Evolutionary conservation across 805 yeast genomes (phyloP).

Genomic region (Ogataea glucozyma): DNA sequence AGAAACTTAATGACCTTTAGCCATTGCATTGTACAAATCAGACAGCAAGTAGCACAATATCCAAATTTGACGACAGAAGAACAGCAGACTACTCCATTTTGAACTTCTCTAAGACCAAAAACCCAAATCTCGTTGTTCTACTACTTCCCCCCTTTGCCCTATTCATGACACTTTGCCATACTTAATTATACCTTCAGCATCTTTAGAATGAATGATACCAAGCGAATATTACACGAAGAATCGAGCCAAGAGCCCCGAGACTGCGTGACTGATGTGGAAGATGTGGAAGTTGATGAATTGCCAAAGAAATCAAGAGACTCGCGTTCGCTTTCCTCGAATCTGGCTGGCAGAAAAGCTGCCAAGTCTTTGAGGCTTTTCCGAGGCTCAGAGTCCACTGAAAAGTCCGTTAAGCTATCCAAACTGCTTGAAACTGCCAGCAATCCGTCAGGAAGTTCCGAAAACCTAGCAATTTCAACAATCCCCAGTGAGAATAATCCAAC

Average conservation of each 20-base stretch:
- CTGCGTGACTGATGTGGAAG: neutral
- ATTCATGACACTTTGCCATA: neutral
- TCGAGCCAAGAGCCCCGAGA: constrained; percentile 1
- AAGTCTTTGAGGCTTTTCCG: constrained; percentile 55
- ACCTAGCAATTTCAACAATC: too few relatives aligned
- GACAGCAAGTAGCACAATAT: too few relatives aligned
- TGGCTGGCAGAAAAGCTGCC: constrained; percentile 60
- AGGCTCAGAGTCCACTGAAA: constrained; percentile 30
- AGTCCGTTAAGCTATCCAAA: constrained; percentile 8
- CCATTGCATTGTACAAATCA: too few relatives aligned
- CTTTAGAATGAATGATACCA: constrained; percentile 2
- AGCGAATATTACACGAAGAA: constrained; percentile 6
- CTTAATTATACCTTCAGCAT: neutral
- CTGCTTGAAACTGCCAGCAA: constrained; percentile 1
- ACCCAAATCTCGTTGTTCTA: too few relatives aligned
- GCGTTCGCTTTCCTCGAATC: constrained; percentile 16
- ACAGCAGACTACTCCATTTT: too few relatives aligned
- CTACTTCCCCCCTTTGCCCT: too few relatives aligned
- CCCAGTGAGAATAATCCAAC: too few relatives aligned
- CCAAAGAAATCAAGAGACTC: constrained; percentile 10
- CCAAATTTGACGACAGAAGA: too few relatives aligned
- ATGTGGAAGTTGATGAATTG: too few relatives aligned
- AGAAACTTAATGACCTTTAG: too few relatives aligned
- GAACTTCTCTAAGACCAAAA: too few relatives aligned
- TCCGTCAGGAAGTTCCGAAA: neutral